Evolutionary conservation across 1,139 yeast species (phyloP), one percentile per base, ranked within the genome.

Genomic region (Scheffersomyces cryptocercus): DNA sequence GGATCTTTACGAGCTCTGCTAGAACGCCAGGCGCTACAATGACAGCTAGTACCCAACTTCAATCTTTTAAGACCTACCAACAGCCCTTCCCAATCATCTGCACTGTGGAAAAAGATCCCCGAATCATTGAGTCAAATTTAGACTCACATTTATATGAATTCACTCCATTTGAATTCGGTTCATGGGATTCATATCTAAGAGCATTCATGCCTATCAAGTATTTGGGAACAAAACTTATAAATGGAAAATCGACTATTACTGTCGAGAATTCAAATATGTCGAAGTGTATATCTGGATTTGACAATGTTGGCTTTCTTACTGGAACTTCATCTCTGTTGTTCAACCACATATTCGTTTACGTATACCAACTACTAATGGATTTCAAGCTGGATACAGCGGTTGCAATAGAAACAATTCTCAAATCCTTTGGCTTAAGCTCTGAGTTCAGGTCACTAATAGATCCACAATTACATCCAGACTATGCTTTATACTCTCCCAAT

Each of bases 251-350:
- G 33, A 52, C 41, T 50, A 53, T 45, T 53, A 56, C 12, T 55
- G 49, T 56, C 37, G 62, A 50, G 12, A 48, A 50, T 36, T 48
- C 56, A 2, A 70, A 70, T 28, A 50, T 51, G 35, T 58, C 59
- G 8, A 43, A 52, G 7, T 87, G 95, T 59, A 64, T 73, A 28
- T 60, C 65, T 2, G 86, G 85, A 0, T 84, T 76, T 55, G 96
- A 88, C 58, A 84, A 84, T 54, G 75, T 80, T n/a, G 91, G 88
- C 0, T 87, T 83, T 54, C 61, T 88, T 5, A 73, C 84, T 3
- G 95, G 86, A 0, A 79, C 91, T 0, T 85, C 95, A 0, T 84
- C 95, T 0, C 79, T 88, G 0, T 59, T 86, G 20, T 87, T 84
- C 67, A 84, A 84, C 56, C 79, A 75, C 45, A 74, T 79, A 0